phyloP scores from a whole-genome alignment of 495 filamentous ascomycete genomes.

The Podospora conica region DNA sequence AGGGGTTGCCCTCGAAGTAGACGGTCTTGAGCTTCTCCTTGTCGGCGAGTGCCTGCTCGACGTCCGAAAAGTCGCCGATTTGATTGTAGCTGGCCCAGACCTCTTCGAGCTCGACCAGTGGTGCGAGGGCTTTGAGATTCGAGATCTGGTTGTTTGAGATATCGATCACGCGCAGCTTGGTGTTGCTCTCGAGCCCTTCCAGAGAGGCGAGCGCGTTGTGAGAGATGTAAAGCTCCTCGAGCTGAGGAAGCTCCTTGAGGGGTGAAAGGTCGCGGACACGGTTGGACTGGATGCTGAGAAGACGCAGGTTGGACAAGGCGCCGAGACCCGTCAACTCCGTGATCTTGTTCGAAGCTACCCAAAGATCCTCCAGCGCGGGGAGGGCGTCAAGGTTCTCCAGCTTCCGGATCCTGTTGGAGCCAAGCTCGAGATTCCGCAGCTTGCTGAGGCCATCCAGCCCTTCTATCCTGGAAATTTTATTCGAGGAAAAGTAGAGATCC shows the following conservation, averaged over 20 bases:
- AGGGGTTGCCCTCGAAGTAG: constrained; percentile 93
- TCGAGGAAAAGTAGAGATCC: constrained; percentile 91
- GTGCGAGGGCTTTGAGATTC: constrained; percentile 63
- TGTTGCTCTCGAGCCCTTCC: constrained; percentile 64
- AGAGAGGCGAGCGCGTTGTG: constrained; percentile 86
- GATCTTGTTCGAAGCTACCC: constrained; percentile 98
- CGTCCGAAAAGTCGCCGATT: constrained; percentile 69
- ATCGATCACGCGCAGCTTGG: constrained; percentile 70
- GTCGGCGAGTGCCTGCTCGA: constrained; percentile 71
- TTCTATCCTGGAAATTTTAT: constrained; percentile 86
- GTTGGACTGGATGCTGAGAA: constrained; percentile 96
- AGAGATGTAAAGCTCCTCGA: constrained; percentile 97
- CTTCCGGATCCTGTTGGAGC: constrained; percentile 83
- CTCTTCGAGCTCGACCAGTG: constrained; percentile 71
- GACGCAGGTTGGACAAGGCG: constrained; percentile 68
- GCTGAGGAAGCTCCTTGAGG: constrained; percentile 61
- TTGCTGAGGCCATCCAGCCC: constrained; percentile 66
- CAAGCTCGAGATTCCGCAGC: constrained; percentile 80
- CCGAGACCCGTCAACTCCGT: constrained; percentile 70
- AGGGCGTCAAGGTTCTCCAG: constrained; percentile 82
- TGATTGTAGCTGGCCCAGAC: constrained; percentile 92
- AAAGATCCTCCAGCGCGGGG: constrained; percentile 72
- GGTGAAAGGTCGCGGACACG: constrained; percentile 76
- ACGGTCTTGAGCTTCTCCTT: constrained; percentile 82
- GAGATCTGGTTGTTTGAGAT: constrained; percentile 84